These are phyloP conservation scores for Acanthamoeba sp. DNA, from an alignment of 208 protist genomes.

Conservation along the genomic window DNA sequence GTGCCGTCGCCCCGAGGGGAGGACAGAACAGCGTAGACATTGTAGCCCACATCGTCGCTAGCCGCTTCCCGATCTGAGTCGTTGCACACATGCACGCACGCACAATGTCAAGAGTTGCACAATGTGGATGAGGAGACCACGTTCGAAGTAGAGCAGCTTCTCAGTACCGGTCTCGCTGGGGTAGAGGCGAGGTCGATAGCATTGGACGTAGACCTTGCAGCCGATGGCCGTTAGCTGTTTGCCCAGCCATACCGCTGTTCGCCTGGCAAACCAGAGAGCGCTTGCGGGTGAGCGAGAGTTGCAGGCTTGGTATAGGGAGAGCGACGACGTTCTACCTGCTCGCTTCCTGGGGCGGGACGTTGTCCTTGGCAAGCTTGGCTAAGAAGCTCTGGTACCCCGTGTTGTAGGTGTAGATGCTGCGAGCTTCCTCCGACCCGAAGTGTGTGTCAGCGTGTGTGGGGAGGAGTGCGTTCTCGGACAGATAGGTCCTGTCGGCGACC, in stretches of 20 bases:
- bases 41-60: slow-evolving; percentile 21
- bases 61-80: background rate
- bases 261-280: background rate
- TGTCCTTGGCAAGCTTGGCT: slow-evolving; percentile 28
- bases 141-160: background rate
- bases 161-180: background rate
- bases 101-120: too few species aligned
- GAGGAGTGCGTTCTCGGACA: slow-evolving; percentile 57
- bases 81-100: background rate
- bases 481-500: slow-evolving; percentile 58
- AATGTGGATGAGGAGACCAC: background rate
- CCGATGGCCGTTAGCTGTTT: slow-evolving; percentile 44
- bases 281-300: background rate
- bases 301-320: background rate
- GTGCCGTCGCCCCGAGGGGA: slow-evolving; percentile 62
- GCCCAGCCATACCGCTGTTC: slow-evolving; percentile 9
- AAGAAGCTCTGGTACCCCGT: slow-evolving; percentile 21
- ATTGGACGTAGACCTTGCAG: slow-evolving; percentile 47
- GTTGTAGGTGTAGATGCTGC: slow-evolving; percentile 20
- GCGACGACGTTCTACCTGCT: background rate
- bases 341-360: background rate
- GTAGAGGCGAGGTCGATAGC: slow-evolving; percentile 21
- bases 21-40: slow-evolving; percentile 64
- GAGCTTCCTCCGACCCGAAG: slow-evolving; percentile 23
- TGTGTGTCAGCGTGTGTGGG: slow-evolving; percentile 47